A percentile compares a stretch with the other conserved stretches of the same genome.
These are phyloP conservation scores for Trichoderma sp. DNA, from an alignment of 2,329 filamentous ascomycete species.

Conservation along the genomic window DNA sequence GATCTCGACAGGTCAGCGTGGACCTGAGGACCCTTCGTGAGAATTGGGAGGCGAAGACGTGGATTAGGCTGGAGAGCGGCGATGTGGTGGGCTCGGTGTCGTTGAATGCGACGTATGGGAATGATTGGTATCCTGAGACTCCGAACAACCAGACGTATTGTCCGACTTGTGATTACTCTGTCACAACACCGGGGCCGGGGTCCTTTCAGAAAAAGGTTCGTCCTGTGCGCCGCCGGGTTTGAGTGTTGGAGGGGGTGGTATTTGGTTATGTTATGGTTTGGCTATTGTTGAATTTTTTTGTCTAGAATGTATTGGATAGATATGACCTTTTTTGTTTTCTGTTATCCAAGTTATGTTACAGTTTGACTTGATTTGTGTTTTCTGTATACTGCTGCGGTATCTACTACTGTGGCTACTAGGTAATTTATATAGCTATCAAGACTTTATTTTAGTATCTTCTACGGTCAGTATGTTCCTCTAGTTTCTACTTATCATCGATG, in stretches of 20 bases:
- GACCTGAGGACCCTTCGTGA: conserved; percentile 38
- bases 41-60: conserved; percentile 50
- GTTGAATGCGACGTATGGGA: conserved; percentile 59
- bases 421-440: neutral
- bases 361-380: neutral
- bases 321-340: neutral
- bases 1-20: conserved; percentile 54
- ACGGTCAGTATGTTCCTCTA: accelerated
- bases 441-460: neutral
- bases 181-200: conserved; percentile 17
- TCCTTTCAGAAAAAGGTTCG: conserved; percentile 1
- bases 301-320: conserved; percentile 5
- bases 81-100: conserved; percentile 49
- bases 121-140: conserved; percentile 50
- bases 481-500: neutral
- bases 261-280: too few relatives aligned
- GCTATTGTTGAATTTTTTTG: neutral
- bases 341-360: neutral
- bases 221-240: neutral
- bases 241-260: too few relatives aligned
- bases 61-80: conserved; percentile 59
- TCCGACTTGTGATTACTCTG: conserved; percentile 25
- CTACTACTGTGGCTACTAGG: neutral
- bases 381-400: neutral
- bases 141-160: conserved; percentile 36